Conservation (phyloP, 176 grass and related monocot genomes). For the Cenchrus purpureus region DNA sequence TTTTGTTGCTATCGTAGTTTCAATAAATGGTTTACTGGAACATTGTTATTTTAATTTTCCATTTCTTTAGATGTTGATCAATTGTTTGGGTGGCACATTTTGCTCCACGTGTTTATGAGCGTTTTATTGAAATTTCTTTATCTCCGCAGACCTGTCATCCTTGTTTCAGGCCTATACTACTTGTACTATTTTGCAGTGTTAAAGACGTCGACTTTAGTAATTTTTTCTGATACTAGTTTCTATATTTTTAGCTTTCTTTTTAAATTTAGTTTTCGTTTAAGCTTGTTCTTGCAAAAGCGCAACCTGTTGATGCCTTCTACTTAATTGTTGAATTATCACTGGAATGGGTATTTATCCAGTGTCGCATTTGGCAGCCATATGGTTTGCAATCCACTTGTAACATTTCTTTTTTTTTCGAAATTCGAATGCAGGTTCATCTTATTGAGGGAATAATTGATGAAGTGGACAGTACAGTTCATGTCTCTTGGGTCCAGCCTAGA, state of each 20-base stretch:
- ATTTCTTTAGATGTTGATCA: not conserved
- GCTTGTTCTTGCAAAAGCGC: not conserved
- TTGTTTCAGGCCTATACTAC: not conserved
- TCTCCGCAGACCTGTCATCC: not conserved
- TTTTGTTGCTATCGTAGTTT: not conserved
- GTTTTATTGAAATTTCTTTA: not conserved
- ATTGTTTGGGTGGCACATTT: not conserved
- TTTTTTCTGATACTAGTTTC: not conserved
- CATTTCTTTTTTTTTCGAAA: not conserved
- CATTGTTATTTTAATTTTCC: not conserved
- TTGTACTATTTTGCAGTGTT: not conserved
- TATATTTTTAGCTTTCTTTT: not conserved
- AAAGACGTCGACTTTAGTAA: not conserved
- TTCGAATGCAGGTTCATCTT: slow-evolving; percentile 77
- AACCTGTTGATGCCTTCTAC: not conserved
- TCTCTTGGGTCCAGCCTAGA: slow-evolving; percentile 93
- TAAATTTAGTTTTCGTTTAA: not conserved
- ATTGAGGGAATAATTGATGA: slow-evolving; percentile 97
- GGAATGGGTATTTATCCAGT: not conserved
- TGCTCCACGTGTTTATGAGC: not conserved
- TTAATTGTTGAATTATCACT: slow-evolving; percentile 14
- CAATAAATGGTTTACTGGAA: not conserved
- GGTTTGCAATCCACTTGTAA: not conserved
- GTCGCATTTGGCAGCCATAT: not conserved
- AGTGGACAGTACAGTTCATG: slow-evolving; percentile 77